These are phyloP conservation scores for Botrytis aclada DNA, from an alignment of 2,329 filamentous ascomycete species.

Conservation along the genomic window DNA sequence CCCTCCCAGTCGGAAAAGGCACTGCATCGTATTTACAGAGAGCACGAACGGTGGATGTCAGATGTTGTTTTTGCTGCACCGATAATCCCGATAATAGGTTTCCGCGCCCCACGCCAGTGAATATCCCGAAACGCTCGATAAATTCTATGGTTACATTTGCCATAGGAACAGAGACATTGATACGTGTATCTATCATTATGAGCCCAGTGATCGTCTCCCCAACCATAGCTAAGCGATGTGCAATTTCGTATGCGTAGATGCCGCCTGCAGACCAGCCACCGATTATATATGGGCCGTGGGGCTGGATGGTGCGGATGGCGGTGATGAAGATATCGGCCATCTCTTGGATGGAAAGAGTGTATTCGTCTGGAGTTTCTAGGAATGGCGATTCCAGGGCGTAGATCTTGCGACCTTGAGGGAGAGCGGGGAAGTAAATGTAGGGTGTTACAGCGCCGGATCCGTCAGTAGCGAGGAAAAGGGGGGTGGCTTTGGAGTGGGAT, in stretches of 20 bases:
- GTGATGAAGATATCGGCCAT: background rate
- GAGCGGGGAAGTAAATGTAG: background rate
- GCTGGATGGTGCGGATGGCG: background rate
- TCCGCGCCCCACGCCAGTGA: no score
- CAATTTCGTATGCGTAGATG: constrained; percentile 7
- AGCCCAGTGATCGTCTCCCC: background rate
- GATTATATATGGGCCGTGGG: constrained; percentile 6
- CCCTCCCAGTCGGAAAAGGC: background rate
- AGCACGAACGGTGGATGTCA: no score
- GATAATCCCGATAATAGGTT: no score
- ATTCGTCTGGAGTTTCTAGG: background rate
- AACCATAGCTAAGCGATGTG: background rate
- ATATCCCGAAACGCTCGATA: no score
- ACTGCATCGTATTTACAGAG: no score
- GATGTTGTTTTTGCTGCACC: no score
- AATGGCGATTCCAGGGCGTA: background rate
- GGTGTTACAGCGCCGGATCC: constrained; percentile 9
- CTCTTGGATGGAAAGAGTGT: background rate
- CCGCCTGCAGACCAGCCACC: constrained; percentile 14
- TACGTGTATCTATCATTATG: background rate
- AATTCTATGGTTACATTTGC: no score
- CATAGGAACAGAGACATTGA: no score
- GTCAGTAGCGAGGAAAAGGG: constrained; percentile 10
- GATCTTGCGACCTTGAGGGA: background rate
- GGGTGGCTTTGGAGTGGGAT: background rate